Conservation (phyloP, 2,329 filamentous ascomycete species). For the Amesomyces nigricolor region DNA sequence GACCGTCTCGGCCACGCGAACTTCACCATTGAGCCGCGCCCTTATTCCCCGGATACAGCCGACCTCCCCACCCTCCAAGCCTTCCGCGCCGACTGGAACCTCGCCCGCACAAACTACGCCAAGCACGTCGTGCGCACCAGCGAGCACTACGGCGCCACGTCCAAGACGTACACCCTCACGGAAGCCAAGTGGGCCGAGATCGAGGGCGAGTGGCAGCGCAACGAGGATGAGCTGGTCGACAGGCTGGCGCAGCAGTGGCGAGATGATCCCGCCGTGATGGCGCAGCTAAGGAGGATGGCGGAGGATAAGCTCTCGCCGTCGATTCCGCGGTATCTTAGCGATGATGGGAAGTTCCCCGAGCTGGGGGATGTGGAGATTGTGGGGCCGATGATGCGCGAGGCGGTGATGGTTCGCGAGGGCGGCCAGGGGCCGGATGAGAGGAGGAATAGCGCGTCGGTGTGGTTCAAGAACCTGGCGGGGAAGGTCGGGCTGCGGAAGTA, state of each 20-base stretch:
- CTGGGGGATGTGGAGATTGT: conserved; percentile 90
- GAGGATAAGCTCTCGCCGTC: conserved; percentile 56
- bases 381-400: conserved; percentile 73
- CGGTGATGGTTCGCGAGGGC: conserved; percentile 44
- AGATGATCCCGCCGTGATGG: conserved; percentile 17
- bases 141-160: conserved; percentile 86
- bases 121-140: conserved; percentile 83
- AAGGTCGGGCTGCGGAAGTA: conserved; percentile 37
- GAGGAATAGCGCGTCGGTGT: conserved; percentile 38
- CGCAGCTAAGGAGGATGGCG: conserved; percentile 36
- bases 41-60: conserved; percentile 63
- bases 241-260: conserved; percentile 40
- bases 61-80: conserved; percentile 54
- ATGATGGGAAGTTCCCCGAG: conserved; percentile 79
- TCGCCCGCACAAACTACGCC: conserved; percentile 77
- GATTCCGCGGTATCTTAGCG: conserved; percentile 63
- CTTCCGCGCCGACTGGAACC: conserved; percentile 74
- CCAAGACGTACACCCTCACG: conserved; percentile 79
- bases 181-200: conserved; percentile 84
- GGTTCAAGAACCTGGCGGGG: conserved; percentile 45
- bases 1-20: conserved; percentile 85
- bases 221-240: conserved; percentile 60
- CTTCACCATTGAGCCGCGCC: conserved; percentile 78
- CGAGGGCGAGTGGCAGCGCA: conserved; percentile 66
- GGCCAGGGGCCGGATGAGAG: conserved; percentile 35